phyloP scores from a whole-genome alignment of 1,284 basidiomycete genomes.

The Trametes hirsuta region DNA sequence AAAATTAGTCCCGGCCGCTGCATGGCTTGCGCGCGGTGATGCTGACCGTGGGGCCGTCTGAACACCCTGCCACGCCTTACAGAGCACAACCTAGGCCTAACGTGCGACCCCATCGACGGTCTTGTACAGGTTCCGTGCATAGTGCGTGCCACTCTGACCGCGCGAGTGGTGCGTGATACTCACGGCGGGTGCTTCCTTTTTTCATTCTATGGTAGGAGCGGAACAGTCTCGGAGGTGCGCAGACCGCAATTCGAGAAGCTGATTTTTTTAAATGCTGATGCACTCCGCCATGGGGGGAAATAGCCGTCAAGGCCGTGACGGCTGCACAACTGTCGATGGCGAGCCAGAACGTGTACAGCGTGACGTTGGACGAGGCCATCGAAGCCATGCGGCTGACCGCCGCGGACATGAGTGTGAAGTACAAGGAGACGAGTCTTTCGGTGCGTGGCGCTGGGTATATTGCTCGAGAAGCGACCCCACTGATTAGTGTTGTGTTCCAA shows the following conservation, averaged over 20 bases:
- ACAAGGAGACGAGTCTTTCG: conserved; percentile 92
- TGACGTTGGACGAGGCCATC: conserved; percentile 94
- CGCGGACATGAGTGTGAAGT: conserved; percentile 84
- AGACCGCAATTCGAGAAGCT: neutral
- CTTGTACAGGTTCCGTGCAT: conserved; percentile 95
- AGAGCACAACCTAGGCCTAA: conserved; percentile 88
- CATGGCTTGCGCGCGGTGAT: neutral
- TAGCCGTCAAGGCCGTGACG: conserved; percentile 87
- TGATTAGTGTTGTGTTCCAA: neutral
- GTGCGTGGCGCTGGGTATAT: conserved; percentile 43
- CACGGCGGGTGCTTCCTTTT: neutral
- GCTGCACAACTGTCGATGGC: conserved; percentile 96
- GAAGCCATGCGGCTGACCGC: conserved; percentile 95
- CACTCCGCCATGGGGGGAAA: neutral
- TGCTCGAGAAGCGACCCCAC: too few relatives aligned
- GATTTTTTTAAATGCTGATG: neutral
- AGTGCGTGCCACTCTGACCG: conserved; percentile 47
- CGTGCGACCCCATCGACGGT: conserved; percentile 92
- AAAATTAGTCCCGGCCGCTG: neutral
- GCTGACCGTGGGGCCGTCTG: neutral
- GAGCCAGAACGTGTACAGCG: conserved; percentile 83
- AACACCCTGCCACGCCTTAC: neutral
- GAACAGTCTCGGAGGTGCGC: conserved; percentile 81
- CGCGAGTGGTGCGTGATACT: neutral
- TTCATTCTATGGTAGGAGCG: conserved; percentile 59